Evolutionary conservation across 2,329 filamentous ascomycete species (phyloP), one percentile per base, ranked within the genome.

Genomic region (Aspergillus spinulosporus): DNA sequence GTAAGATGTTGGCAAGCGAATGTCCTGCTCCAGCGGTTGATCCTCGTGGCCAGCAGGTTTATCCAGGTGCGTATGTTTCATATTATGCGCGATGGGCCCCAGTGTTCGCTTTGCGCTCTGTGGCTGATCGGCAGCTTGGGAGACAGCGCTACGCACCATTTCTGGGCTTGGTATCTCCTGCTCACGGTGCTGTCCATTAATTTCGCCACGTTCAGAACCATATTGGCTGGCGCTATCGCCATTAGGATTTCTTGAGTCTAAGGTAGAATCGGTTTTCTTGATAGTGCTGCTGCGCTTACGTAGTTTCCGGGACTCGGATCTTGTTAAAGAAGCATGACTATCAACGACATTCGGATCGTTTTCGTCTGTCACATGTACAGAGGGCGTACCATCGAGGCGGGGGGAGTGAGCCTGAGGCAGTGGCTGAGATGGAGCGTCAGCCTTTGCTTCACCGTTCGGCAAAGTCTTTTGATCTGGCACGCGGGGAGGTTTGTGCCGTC

Each of bases 361-460:
- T 54, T 90, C 88, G 56, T 84, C 83, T 0, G 87, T 94, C 28
- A 95, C 82, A 55, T 94, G 89, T 59, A 95, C 92, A 1, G 85
- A 81, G 1, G 91, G 90, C 32, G 87, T 82, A 45, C 86, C 81
- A 52, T 75, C 68, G 3, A 66, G 58, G 28, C 62, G 64, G 37
- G 49, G 43, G 6, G 63, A 58, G 36, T 36, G 26, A 39, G 21
- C 26, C 5, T 9, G 29, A 46, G 44, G 28, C 29, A 46, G 7
- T 32, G 44, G 5, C 11, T 64, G 64, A 49, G 65, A 61, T 11
- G 64, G 55, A 39, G 65, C 59, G 42, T 59, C 49, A 52, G 60
- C 21, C 55, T 65, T 59, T 26, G 50, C 46, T n/a, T 66, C 68
- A 26, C 58, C 59, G 14, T 64, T 63, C 55, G 74, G 68, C 46